Evolutionary conservation across 179 eudicot species (phyloP).

Genomic region (Beta lomatogona): DNA sequence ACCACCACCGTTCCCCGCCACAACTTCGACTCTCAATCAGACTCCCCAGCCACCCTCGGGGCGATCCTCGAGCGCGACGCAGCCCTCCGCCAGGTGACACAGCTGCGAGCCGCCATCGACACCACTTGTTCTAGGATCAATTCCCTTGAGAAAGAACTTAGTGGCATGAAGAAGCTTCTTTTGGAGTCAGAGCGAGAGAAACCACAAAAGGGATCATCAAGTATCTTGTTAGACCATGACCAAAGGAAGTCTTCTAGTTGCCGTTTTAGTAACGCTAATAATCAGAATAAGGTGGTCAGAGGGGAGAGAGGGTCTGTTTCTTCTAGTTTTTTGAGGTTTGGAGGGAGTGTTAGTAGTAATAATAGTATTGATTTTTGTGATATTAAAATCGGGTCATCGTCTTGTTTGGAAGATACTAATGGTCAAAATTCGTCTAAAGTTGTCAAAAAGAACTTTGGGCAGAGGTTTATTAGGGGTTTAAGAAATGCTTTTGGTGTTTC

Average conservation of each 20-base stretch:
- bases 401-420: conserved; percentile 16
- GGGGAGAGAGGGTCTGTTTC: conserved; percentile 74
- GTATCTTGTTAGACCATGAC: conserved; percentile 31
- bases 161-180: conserved; percentile 48
- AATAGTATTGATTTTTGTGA: conserved; percentile 2
- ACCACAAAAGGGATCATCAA: conserved; percentile 37
- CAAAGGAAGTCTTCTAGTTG: conserved; percentile 57
- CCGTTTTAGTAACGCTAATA: conserved; percentile 35
- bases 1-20: neutral
- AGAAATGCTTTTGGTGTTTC: conserved; percentile 54
- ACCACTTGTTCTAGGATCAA: conserved; percentile 59
- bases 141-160: conserved; percentile 63
- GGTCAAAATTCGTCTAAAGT: neutral
- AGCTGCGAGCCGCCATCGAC: conserved; percentile 54
- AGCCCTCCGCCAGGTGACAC: conserved; percentile 57
- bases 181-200: conserved; percentile 33
- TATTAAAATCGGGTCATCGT: conserved; percentile 19
- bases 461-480: conserved; percentile 50
- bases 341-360: conserved; percentile 3
- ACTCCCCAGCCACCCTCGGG: conserved; percentile 58
- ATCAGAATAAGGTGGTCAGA: conserved; percentile 45
- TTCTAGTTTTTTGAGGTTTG: conserved; percentile 39
- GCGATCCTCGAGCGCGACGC: conserved; percentile 73
- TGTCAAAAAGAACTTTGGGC: conserved; percentile 39
- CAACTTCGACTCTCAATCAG: neutral